Evolutionary conservation across 148 eudicot genomes (phyloP).

Genomic region (Beta vulgaris): DNA sequence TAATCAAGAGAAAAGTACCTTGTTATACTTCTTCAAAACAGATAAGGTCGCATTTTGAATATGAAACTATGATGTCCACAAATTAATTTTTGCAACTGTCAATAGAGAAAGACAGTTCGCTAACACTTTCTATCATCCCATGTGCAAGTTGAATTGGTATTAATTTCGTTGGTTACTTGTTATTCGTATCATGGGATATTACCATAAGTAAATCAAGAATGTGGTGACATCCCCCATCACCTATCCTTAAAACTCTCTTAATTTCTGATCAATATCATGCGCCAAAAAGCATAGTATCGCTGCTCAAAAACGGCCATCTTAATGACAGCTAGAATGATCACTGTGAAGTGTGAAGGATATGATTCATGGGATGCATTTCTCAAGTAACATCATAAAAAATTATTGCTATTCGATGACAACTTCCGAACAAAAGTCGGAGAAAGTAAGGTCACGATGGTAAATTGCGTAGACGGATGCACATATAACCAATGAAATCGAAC

Average conservation of each 20-base stretch:
- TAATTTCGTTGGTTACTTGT: background rate
- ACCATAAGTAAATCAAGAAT: background rate
- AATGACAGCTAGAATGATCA: background rate
- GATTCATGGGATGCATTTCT: background rate
- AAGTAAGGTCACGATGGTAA: background rate
- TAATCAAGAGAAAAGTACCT: too few species aligned
- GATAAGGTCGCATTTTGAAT: too few species aligned
- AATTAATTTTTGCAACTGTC: background rate
- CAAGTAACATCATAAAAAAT: background rate
- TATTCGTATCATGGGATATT: too few species aligned
- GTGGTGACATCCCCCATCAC: background rate
- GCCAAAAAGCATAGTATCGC: background rate
- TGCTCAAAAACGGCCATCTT: background rate
- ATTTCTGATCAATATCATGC: background rate
- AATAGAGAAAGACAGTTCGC: conserved; percentile 4
- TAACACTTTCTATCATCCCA: background rate
- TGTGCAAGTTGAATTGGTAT: background rate
- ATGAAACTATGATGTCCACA: background rate
- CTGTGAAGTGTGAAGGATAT: background rate
- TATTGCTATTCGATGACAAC: too few species aligned
- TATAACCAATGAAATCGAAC: too few species aligned
- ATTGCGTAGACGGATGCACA: too few species aligned
- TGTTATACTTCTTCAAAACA: too few species aligned
- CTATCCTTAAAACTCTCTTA: background rate
- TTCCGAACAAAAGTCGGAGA: background rate